Evolutionary conservation across 768 basidiomycete genomes (phyloP).

Genomic region (Amanita brunnescens): DNA sequence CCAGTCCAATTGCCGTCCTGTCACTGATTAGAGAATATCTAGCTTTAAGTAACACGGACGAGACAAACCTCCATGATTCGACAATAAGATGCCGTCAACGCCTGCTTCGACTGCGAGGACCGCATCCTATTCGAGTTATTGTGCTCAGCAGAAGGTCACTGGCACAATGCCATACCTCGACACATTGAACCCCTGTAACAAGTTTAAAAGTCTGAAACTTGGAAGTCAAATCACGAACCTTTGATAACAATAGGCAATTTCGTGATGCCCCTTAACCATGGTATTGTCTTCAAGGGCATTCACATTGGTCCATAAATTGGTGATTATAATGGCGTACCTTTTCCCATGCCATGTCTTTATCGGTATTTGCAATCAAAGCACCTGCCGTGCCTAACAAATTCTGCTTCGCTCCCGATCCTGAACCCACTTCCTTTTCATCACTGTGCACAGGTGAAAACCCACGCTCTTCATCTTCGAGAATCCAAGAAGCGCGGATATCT

Average conservation of each 20-base stretch:
- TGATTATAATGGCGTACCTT: conserved; percentile 30
- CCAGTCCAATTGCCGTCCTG: conserved; percentile 79
- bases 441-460: conserved; percentile 23
- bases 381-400: conserved; percentile 58
- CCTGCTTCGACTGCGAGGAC: conserved; percentile 77
- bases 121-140: conserved; percentile 52
- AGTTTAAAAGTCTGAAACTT: neutral
- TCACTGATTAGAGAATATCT: neutral
- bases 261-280: conserved; percentile 65
- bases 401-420: conserved; percentile 20
- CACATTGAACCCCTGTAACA: conserved; percentile 58
- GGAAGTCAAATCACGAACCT: conserved; percentile 29
- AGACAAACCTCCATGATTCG: conserved; percentile 79
- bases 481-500: conserved; percentile 57
- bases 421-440: conserved; percentile 23
- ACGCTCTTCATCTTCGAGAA: conserved; percentile 46
- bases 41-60: neutral
- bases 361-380: conserved; percentile 55
- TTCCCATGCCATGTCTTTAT: conserved; percentile 73
- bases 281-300: conserved; percentile 45
- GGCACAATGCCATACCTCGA: conserved; percentile 38
- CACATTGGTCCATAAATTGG: no score
- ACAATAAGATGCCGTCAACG: conserved; percentile 80
- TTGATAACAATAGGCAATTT: conserved; percentile 68
- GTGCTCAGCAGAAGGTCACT: conserved; percentile 1